Evolutionary conservation across 2,329 filamentous ascomycete genomes (phyloP).

Genomic region (Paraphaeosphaeria minitans): DNA sequence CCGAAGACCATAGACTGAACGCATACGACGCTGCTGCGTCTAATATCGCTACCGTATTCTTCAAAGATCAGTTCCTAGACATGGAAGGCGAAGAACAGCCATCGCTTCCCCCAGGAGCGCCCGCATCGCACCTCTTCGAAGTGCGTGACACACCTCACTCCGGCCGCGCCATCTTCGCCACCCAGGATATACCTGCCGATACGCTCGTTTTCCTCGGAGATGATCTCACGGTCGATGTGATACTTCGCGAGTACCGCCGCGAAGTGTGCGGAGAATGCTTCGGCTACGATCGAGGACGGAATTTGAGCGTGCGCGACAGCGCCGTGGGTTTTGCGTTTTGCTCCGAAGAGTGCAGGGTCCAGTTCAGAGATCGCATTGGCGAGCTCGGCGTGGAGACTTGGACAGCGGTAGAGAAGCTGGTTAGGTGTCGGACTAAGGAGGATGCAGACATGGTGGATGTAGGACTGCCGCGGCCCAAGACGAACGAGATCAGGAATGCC

Average conservation of each 20-base stretch:
- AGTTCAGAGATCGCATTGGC: conserved; percentile 42
- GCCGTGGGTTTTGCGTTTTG: conserved; percentile 53
- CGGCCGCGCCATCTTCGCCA: conserved; percentile 54
- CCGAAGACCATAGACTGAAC: background rate
- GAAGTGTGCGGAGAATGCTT: conserved; percentile 58
- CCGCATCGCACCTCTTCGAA: conserved; percentile 39
- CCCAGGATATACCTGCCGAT: conserved; percentile 36
- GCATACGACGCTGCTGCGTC: background rate
- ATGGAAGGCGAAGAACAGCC: background rate
- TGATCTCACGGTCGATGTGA: conserved; percentile 48
- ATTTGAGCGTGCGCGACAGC: conserved; percentile 46
- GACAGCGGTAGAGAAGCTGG: conserved; percentile 41
- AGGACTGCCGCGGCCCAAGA: conserved; percentile 32
- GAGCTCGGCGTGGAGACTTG: conserved; percentile 40
- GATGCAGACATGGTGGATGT: conserved; percentile 43
- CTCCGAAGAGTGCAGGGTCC: conserved; percentile 38
- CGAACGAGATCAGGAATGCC: conserved; percentile 33
- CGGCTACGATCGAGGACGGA: conserved; percentile 51
- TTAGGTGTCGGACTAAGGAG: conserved; percentile 37
- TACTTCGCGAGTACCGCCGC: conserved; percentile 53
- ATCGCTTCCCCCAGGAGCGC: conserved; percentile 27
- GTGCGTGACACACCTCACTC: conserved; percentile 49
- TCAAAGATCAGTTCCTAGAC: background rate
- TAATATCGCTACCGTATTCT: background rate
- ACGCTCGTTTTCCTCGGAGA: conserved; percentile 46